Conservation (phyloP, 2,329 filamentous ascomycete genomes). For the Botrytis paeoniae region DNA sequence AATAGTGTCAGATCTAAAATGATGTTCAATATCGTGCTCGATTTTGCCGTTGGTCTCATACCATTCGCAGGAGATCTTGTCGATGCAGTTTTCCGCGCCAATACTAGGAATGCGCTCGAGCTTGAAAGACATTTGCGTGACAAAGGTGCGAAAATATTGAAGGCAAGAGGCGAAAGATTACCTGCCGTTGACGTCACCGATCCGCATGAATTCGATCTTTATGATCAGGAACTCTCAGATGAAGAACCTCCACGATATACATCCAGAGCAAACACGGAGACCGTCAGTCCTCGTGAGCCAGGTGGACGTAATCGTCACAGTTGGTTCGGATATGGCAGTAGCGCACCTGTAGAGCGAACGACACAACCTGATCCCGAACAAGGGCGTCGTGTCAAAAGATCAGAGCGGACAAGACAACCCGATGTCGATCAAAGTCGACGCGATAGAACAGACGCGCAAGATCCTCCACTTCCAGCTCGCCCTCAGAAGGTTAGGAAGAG, state of each 20-base stretch:
- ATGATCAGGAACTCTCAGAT: conserved; percentile 25
- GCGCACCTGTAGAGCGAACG: conserved; percentile 31
- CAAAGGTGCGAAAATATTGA: conserved; percentile 59
- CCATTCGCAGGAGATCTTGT: conserved; percentile 74
- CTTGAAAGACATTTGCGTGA: conserved; percentile 63
- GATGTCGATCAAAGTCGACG: conserved; percentile 33
- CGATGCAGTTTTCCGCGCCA: conserved; percentile 69
- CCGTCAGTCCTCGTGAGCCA: conserved; percentile 21
- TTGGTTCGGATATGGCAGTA: conserved; percentile 37
- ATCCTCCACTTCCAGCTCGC: conserved; percentile 7
- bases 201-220: conserved; percentile 49
- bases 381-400: conserved; percentile 25
- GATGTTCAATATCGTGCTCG: conserved; percentile 74
- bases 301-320: conserved; percentile 24
- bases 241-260: conserved; percentile 35
- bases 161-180: conserved; percentile 46
- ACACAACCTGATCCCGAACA: conserved; percentile 35
- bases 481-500: conserved; percentile 16
- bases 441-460: neutral
- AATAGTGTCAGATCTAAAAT: conserved; percentile 61
- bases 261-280: conserved; percentile 22
- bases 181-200: conserved; percentile 52
- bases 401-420: conserved; percentile 35
- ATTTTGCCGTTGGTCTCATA: conserved; percentile 71
- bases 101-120: conserved; percentile 71